These are phyloP conservation scores for Rhamnella rubrinervis DNA, from an alignment of 331 rosid species.

Conservation along the genomic window DNA sequence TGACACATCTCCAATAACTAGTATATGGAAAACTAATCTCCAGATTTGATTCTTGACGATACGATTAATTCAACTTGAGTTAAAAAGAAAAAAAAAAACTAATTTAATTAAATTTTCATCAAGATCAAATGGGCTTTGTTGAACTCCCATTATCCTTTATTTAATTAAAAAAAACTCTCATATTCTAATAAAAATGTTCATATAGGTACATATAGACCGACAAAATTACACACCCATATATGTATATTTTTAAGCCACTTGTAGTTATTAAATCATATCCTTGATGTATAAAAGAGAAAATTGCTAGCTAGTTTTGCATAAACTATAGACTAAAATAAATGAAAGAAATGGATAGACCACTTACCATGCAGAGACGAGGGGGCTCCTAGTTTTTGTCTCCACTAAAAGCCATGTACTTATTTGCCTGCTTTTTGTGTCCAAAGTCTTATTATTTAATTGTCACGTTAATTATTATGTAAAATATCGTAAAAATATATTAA, in stretches of 20 bases:
- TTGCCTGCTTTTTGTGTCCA: neutral
- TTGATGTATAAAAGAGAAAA: constrained; percentile 1
- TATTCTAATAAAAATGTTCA: too few relatives aligned
- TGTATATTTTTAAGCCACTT: constrained; percentile 29
- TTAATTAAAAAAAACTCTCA: too few relatives aligned
- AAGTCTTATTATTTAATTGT: neutral
- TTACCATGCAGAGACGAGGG: constrained; percentile 20
- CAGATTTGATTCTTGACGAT: too few relatives aligned
- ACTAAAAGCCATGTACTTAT: neutral
- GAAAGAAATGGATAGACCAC: constrained; percentile 13
- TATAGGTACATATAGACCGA: neutral
- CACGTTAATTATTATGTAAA: too few relatives aligned
- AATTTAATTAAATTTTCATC: too few relatives aligned
- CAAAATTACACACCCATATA: neutral
- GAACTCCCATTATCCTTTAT: too few relatives aligned
- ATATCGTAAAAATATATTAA: too few relatives aligned
- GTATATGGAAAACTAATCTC: too few relatives aligned
- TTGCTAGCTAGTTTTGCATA: neutral
- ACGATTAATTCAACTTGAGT: too few relatives aligned
- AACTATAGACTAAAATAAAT: neutral
- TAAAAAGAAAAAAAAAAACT: too few relatives aligned
- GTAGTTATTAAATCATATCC: constrained; percentile 48
- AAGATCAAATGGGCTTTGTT: too few relatives aligned
- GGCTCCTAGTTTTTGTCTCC: constrained; percentile 21
- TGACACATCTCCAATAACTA: too few relatives aligned